Conservation (phyloP, 208 protist genomes). For the Blechomonas ayalai region DNA sequence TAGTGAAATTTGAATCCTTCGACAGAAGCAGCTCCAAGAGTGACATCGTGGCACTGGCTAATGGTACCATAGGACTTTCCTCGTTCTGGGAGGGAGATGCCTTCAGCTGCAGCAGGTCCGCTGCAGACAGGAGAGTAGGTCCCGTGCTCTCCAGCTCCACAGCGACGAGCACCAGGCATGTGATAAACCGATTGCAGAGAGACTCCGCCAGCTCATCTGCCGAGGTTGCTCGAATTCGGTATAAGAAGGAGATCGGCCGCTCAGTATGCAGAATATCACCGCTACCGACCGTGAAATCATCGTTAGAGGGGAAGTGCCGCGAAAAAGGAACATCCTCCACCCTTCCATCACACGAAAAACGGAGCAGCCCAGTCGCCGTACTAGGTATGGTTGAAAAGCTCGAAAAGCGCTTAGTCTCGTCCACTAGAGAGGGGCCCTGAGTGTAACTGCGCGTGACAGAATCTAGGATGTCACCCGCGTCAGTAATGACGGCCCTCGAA, state of each 20-base stretch:
- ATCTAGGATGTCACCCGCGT: too few species aligned
- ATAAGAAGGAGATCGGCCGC: conserved; percentile 1
- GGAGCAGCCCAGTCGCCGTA: too few species aligned
- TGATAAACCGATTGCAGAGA: conserved; percentile 10
- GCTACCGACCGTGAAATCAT: background rate
- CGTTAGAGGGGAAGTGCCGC: background rate
- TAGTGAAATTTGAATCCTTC: conserved; percentile 9
- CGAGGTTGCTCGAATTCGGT: conserved; percentile 7
- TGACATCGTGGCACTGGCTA: conserved; percentile 22
- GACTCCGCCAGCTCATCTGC: conserved; percentile 2
- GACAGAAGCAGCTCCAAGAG: conserved; percentile 16
- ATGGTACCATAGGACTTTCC: conserved; percentile 5
- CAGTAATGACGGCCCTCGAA: too few species aligned
- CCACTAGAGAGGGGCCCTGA: too few species aligned
- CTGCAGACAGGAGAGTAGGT: too few species aligned
- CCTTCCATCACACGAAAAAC: conserved; percentile 19
- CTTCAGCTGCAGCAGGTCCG: background rate
- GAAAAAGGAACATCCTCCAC: conserved; percentile 13
- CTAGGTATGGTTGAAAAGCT: too few species aligned
- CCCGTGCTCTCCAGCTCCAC: too few species aligned
- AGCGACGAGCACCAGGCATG: conserved; percentile 20
- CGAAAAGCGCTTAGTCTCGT: too few species aligned
- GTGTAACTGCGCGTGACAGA: too few species aligned
- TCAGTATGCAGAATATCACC: background rate
- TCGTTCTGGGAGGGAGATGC: too few species aligned